Conservation (phyloP, 208 protist species). For the Kentomonas sorsogonicus region DNA sequence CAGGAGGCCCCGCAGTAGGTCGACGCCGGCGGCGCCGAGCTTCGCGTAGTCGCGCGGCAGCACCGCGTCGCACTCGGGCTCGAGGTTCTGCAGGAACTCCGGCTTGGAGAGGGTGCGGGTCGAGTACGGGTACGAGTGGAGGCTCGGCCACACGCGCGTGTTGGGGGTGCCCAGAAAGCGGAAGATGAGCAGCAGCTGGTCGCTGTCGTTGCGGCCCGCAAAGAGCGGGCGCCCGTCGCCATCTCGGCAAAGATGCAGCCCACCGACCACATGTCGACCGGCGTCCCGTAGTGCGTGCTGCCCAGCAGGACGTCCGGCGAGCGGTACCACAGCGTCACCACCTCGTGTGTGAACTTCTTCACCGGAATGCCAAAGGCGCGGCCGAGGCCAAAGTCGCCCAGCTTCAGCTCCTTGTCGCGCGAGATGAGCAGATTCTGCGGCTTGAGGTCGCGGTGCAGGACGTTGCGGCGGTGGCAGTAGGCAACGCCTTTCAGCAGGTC, state of each 20-base stretch:
- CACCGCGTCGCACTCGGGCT: conserved; percentile 41
- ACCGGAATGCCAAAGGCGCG: conserved; percentile 85
- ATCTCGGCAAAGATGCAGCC: conserved; percentile 94
- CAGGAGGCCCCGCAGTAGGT: conserved; percentile 62
- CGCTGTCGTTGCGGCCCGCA: conserved; percentile 91
- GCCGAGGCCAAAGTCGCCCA: conserved; percentile 87
- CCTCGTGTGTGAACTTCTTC: conserved; percentile 81
- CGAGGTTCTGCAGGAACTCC: conserved; percentile 57
- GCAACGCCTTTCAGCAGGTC: conserved; percentile 66
- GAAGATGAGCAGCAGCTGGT: conserved; percentile 96
- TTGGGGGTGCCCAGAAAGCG: conserved; percentile 91
- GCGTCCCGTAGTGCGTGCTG: conserved; percentile 74
- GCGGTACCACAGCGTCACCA: conserved; percentile 95
- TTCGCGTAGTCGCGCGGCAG: conserved; percentile 50
- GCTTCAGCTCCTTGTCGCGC: conserved; percentile 71
- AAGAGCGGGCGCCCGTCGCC: conserved; percentile 93
- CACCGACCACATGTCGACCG: conserved; percentile 92
- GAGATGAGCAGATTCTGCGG: conserved; percentile 88
- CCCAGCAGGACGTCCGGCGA: conserved; percentile 92
- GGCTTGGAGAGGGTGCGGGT: conserved; percentile 67
- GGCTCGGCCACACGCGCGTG: conserved; percentile 89
- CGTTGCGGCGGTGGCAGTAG: conserved; percentile 78
- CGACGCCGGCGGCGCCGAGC: conserved; percentile 52
- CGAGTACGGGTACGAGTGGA: conserved; percentile 79
- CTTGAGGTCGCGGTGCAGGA: conserved; percentile 89